Evolutionary conservation across 139 green algal species (phyloP).

Genomic region (Tetratostichococcus sp.): DNA sequence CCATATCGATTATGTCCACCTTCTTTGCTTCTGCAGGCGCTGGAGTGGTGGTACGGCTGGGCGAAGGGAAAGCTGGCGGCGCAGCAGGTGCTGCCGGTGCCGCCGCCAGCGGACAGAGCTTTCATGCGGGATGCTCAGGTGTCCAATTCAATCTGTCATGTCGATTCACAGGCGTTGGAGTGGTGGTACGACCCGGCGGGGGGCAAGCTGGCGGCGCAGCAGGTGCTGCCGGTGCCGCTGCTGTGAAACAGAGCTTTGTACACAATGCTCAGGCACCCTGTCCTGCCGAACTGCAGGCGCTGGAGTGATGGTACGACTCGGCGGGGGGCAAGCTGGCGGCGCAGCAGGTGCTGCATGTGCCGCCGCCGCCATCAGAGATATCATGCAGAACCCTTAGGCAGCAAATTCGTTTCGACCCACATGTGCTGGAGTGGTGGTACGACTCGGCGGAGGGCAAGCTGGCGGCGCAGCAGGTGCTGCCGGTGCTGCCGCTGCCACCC

Average conservation of each 20-base stretch:
- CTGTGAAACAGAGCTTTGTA: conserved; percentile 19
- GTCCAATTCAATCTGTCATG: too few species aligned
- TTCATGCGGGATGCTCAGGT: too few species aligned
- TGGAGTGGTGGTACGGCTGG: conserved; percentile 93
- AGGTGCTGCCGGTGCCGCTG: conserved; percentile 49
- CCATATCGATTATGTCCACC: too few species aligned
- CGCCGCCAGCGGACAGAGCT: conserved; percentile 61
- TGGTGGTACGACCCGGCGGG: conserved; percentile 92
- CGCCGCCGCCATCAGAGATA: conserved; percentile 62
- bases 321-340: conserved; percentile 65
- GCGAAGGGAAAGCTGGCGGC: conserved; percentile 65
- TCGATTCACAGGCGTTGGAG: conserved; percentile 60
- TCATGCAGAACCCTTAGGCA: too few species aligned
- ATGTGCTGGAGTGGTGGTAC: conserved; percentile 89
- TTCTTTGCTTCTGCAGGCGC: too few species aligned
- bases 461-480: conserved; percentile 33
- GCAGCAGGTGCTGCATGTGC: conserved; percentile 41
- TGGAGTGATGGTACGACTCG: conserved; percentile 93
- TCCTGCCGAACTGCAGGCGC: too few species aligned
- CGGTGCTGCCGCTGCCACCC: conserved; percentile 53
- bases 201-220: conserved; percentile 39
- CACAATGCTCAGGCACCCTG: too few species aligned
- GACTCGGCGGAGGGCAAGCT: conserved; percentile 73
- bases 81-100: conserved; percentile 42
- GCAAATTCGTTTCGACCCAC: too few species aligned